These are phyloP conservation scores for Neurospora sp. DNA, from an alignment of 495 filamentous ascomycete genomes.

Conservation along the genomic window DNA sequence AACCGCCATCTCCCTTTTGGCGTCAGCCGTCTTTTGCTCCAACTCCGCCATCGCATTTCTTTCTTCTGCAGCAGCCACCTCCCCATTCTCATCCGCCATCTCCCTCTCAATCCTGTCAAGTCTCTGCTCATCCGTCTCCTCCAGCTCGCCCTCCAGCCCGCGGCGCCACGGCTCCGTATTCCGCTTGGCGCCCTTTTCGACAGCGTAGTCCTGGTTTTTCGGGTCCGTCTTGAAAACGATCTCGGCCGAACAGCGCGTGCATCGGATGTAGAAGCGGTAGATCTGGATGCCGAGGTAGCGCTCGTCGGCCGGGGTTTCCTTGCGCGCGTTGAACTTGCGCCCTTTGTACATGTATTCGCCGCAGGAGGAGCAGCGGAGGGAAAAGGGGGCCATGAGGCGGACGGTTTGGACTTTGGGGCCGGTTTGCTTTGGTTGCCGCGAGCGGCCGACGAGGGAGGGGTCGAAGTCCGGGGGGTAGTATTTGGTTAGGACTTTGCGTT, in stretches of 20 bases:
- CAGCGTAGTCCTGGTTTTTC: conserved; percentile 82
- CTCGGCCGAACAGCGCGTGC: conserved; percentile 79
- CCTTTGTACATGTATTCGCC: conserved; percentile 97
- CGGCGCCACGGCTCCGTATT: conserved; percentile 90
- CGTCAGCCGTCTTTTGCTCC: conserved; percentile 79
- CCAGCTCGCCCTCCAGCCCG: conserved; percentile 38
- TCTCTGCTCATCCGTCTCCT: conserved; percentile 78
- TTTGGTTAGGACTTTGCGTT: conserved; percentile 76
- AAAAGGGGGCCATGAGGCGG: conserved; percentile 93
- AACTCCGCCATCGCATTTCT: conserved; percentile 84
- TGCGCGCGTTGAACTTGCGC: conserved; percentile 93
- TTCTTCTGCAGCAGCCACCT: conserved; percentile 45
- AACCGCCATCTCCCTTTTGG: conserved; percentile 94
- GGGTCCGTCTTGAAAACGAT: conserved; percentile 95
- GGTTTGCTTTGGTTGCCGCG: conserved; percentile 52
- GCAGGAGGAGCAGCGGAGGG: conserved; percentile 83
- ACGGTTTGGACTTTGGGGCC: conserved; percentile 81
- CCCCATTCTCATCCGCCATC: conserved; percentile 29
- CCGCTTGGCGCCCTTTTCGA: conserved; percentile 64
- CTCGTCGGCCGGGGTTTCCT: conserved; percentile 77
- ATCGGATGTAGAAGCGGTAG: conserved; percentile 90
- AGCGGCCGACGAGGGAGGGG: conserved; percentile 64
- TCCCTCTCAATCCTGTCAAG: conserved; percentile 78
- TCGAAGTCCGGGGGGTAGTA: conserved; percentile 98
- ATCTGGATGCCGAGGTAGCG: conserved; percentile 84